Evolutionary conservation across 2,329 filamentous ascomycete genomes (phyloP).

Genomic region (Aspergillus japonicus): DNA sequence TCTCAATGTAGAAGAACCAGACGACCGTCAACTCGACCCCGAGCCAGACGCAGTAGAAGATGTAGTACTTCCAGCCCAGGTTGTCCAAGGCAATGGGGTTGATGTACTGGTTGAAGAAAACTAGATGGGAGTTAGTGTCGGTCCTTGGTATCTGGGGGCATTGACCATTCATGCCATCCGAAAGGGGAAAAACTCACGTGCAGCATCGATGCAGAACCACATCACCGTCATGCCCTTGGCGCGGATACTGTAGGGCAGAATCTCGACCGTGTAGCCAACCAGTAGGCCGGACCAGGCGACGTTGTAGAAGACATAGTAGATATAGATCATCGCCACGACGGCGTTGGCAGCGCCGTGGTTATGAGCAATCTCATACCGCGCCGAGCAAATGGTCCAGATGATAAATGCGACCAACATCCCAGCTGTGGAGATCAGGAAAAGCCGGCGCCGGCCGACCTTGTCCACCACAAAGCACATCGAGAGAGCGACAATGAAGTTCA

Average conservation of each 20-base stretch:
- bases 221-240: conserved; percentile 48
- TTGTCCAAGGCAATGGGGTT: conserved; percentile 33
- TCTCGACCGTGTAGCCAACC: conserved; percentile 47
- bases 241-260: conserved; percentile 51
- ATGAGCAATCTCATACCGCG: conserved; percentile 33
- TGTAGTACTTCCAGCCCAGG: conserved; percentile 40
- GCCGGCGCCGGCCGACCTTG: conserved; percentile 42
- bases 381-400: conserved; percentile 44
- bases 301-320: conserved; percentile 46
- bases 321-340: conserved; percentile 35
- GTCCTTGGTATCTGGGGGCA: background rate
- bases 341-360: conserved; percentile 35
- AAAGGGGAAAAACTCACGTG: conserved; percentile 9
- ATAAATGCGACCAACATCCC: conserved; percentile 49
- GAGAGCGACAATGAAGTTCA: conserved; percentile 39
- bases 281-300: conserved; percentile 25
- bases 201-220: conserved; percentile 33
- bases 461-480: conserved; percentile 43
- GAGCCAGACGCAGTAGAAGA: conserved; percentile 39
- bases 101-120: conserved; percentile 40
- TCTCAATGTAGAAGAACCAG: conserved; percentile 39
- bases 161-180: background rate
- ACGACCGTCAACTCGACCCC: conserved; percentile 32
- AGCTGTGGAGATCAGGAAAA: conserved; percentile 44
- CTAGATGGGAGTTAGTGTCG: conserved; percentile 9